These are phyloP conservation scores for Sarcodon aspratus DNA, from an alignment of 768 basidiomycete species.

Conservation along the genomic window DNA sequence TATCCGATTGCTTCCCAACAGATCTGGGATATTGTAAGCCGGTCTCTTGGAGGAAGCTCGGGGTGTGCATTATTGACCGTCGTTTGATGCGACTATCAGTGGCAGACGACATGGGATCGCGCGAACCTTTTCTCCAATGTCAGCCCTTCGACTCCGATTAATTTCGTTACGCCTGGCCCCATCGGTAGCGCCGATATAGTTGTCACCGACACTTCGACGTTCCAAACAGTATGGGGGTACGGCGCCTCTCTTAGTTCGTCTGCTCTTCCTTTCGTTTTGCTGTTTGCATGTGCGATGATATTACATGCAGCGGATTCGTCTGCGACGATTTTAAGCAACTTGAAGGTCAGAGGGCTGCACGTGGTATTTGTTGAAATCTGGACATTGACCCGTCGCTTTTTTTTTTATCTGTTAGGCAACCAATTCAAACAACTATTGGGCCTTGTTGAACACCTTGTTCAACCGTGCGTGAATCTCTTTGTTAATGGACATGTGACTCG, in stretches of 20 bases:
- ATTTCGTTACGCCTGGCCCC: constrained; percentile 45
- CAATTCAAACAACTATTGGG: constrained; percentile 47
- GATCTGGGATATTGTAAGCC: constrained; percentile 22
- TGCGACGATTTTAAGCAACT: constrained; percentile 42
- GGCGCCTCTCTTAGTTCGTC: constrained; percentile 52
- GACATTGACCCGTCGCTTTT: not conserved
- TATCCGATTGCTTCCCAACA: constrained; percentile 15
- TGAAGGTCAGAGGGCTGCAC: constrained; percentile 38
- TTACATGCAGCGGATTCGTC: constrained; percentile 53
- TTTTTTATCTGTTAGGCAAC: constrained; percentile 21
- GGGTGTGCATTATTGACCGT: not conserved
- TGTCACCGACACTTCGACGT: constrained; percentile 39
- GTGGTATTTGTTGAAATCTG: not conserved
- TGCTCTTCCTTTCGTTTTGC: not conserved
- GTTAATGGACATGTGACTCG: not conserved
- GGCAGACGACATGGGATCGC: constrained; percentile 24
- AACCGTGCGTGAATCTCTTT: constrained; percentile 18
- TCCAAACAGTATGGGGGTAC: constrained; percentile 57
- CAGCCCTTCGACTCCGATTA: constrained; percentile 33
- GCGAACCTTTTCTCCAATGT: constrained; percentile 37
- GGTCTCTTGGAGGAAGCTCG: not conserved
- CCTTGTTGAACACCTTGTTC: constrained; percentile 48
- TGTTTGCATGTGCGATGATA: constrained; percentile 2
- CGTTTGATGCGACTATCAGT: constrained; percentile 9
- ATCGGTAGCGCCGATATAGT: constrained; percentile 52